Evolutionary conservation across 345 rosid genomes (phyloP).

Genomic region (Pistacia integerrima): DNA sequence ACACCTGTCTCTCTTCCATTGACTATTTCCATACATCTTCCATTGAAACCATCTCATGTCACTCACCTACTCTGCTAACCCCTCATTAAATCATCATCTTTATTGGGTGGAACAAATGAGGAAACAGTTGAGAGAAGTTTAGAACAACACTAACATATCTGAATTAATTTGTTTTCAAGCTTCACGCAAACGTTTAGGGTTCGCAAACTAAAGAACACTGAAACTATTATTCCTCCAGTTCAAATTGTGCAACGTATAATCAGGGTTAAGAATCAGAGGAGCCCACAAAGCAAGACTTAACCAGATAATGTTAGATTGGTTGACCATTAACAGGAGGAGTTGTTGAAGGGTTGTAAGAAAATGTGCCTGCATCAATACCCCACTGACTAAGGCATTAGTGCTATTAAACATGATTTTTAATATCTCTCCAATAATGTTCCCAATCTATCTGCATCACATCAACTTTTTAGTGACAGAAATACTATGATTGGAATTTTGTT

Average conservation of each 20-base stretch:
- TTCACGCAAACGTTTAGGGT: too few species aligned
- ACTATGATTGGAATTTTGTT: background rate
- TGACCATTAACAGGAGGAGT: background rate
- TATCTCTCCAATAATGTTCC: slow-evolving; percentile 15
- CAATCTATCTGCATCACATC: background rate
- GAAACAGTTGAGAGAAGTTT: background rate
- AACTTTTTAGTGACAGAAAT: slow-evolving; percentile 6
- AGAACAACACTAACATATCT: too few species aligned
- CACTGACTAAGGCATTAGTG: background rate
- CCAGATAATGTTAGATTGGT: background rate
- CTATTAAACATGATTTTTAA: background rate
- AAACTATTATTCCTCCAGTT: too few species aligned
- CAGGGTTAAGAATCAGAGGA: background rate
- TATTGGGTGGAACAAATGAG: slow-evolving; percentile 1
- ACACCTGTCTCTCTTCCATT: slow-evolving; percentile 1
- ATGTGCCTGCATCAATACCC: slow-evolving; percentile 19
- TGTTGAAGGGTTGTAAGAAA: background rate
- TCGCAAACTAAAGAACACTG: too few species aligned
- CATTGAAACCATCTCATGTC: background rate
- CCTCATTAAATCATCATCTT: background rate
- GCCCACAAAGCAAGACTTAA: slow-evolving; percentile 1
- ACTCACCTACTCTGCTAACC: slow-evolving; percentile 13
- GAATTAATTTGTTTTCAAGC: too few species aligned
- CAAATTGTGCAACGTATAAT: too few species aligned
- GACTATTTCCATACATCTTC: background rate